Evolutionary conservation across 306 rosid genomes (phyloP), one percentile per base, ranked within the genome.

Genomic region (Prunus fruticosa): DNA sequence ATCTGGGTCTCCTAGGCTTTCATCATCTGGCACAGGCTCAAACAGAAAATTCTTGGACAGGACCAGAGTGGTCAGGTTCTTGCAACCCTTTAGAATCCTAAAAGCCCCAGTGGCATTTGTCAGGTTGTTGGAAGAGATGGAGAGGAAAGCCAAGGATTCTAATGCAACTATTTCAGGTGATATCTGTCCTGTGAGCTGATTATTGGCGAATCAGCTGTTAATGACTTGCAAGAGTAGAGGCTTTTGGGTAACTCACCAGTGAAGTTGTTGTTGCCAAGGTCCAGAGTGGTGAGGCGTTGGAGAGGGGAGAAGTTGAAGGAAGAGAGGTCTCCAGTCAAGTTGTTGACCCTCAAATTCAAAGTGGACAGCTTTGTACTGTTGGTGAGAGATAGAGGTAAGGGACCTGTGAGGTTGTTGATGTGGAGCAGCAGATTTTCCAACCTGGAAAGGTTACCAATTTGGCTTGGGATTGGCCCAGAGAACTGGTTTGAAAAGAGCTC

Each of bases 21-120:
- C 69, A 64, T 64, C 69, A 7, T 64, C 25, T 18, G 49, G 49
- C 47, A 64, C 0, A 7, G 69, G 47, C 5, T 64, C 69, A 4
- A 1, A 11, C 65, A 1, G 41, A 64, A 91, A 93, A 83, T 83
- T 91, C 72, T 68, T 67, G 69, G 90, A 73, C 32, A 93, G 83
- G 62, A 79, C 80, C 63, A 93, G 88, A 67, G 95, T 89, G 57
- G 85, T 88, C 58, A 93, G 90, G 74, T 75, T 89, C 81, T 84
- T 82, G 64, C 86, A 88, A 11, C 86, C 88, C 56, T 58, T 80
- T 49, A 93, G 89, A 78, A 81, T 90, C 68, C 52, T 81, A 18
- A 93, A 69, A 23, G 97, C 95, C 50, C 88, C 89, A 13, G 65
- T 4, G 1, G 38, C 65, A 25, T 56, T 56, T 19, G 62, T 56